A percentile compares a stretch with the other conserved stretches of the same genome.
These are phyloP conservation scores for Excoecaria agallocha DNA, from an alignment of 345 rosid genomes.

Conservation along the genomic window DNA sequence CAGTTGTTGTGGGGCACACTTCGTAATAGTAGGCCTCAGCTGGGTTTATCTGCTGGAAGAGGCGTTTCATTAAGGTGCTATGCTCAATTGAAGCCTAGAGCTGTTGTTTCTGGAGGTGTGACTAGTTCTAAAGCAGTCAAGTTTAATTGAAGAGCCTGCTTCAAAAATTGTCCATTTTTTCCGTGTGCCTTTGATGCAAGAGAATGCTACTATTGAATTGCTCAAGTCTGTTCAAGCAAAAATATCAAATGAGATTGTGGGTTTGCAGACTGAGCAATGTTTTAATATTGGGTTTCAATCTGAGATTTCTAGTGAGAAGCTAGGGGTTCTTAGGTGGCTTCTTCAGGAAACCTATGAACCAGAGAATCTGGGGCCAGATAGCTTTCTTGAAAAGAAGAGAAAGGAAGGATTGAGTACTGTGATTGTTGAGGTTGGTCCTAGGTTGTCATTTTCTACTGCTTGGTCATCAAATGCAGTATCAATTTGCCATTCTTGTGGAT, in stretches of 20 bases:
- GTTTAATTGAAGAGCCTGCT: constrained; percentile 54
- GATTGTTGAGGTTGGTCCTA: constrained; percentile 81
- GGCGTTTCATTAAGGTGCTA: constrained; percentile 47
- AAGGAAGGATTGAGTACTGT: constrained; percentile 55
- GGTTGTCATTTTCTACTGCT: constrained; percentile 87
- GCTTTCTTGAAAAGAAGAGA: constrained; percentile 76
- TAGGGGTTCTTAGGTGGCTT: constrained; percentile 69
- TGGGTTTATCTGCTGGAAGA: constrained; percentile 5
- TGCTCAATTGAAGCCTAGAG: constrained; percentile 50
- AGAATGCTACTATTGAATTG: constrained; percentile 59
- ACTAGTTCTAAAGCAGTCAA: constrained; percentile 38
- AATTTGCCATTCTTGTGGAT: constrained; percentile 73
- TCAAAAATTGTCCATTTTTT: constrained; percentile 62
- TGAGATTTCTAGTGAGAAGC: constrained; percentile 45
- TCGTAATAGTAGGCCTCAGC: neutral
- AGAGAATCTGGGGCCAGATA: constrained; percentile 65
- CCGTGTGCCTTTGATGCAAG: constrained; percentile 77
- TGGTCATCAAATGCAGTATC: constrained; percentile 96
- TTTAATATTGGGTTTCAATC: constrained; percentile 66
- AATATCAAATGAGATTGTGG: constrained; percentile 61
- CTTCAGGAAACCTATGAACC: constrained; percentile 89
- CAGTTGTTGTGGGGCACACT: constrained; percentile 24
- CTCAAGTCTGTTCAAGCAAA: constrained; percentile 63
- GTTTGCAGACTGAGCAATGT: constrained; percentile 80
- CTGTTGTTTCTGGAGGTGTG: constrained; percentile 40